A percentile compares a stretch with the other conserved stretches of the same genome.
phyloP scores from a whole-genome alignment of 2,329 filamentous ascomycete species.

The Pseudocercospora fuligena region DNA sequence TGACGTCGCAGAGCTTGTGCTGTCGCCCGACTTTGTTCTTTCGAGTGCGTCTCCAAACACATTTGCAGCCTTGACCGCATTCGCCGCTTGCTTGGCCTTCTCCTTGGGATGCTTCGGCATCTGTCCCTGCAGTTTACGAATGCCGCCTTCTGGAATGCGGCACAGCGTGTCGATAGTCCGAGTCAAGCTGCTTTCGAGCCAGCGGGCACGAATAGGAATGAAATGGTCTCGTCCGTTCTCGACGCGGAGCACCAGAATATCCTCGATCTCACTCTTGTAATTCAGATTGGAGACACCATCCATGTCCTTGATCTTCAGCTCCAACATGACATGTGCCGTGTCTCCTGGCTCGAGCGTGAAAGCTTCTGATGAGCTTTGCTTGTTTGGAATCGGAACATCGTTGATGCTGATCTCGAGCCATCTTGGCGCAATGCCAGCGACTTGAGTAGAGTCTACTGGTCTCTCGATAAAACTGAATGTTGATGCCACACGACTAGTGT shows the following conservation, averaged over 20 bases:
- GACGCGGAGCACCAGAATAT: constrained; percentile 85
- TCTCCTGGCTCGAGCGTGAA: constrained; percentile 84
- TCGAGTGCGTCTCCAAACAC: constrained; percentile 18
- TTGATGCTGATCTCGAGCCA: constrained; percentile 70
- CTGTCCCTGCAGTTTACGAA: constrained; percentile 71
- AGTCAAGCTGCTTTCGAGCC: constrained; percentile 82
- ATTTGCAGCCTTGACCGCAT: constrained; percentile 24
- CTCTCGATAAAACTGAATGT: constrained; percentile 80
- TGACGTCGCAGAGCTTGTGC: constrained; percentile 4
- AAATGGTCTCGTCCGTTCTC: constrained; percentile 88
- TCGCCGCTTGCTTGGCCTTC: constrained; percentile 23
- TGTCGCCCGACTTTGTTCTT: constrained; percentile 12
- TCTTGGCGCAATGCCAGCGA: constrained; percentile 52
- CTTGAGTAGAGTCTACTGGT: constrained; percentile 56
- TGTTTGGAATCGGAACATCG: constrained; percentile 28
- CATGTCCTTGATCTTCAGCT: constrained; percentile 68
- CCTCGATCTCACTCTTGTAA: constrained; percentile 68
- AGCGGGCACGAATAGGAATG: constrained; percentile 75
- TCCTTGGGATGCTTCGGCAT: constrained; percentile 44
- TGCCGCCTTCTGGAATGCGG: constrained; percentile 76
- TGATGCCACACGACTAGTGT: constrained; percentile 83
- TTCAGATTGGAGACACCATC: constrained; percentile 73
- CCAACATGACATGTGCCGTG: constrained; percentile 71
- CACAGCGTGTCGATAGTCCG: constrained; percentile 88
- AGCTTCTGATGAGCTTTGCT: constrained; percentile 42